These are phyloP conservation scores for Cryptococcus neoformans DNA, from an alignment of 1,284 basidiomycete genomes.

Conservation along the genomic window DNA sequence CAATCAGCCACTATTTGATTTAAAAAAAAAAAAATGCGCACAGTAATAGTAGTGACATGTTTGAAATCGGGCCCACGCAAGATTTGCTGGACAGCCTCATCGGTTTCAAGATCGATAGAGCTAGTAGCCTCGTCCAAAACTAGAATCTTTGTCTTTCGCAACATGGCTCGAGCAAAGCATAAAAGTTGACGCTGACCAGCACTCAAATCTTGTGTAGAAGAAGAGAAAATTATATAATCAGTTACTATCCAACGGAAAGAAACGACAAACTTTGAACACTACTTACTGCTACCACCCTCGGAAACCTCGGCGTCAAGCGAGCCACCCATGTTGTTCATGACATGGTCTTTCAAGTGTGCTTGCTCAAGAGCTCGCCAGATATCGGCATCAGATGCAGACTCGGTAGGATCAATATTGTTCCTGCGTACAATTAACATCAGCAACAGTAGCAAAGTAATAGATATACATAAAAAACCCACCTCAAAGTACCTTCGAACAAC, in stretches of 20 bases:
- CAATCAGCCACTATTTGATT: not conserved
- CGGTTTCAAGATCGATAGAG: conserved; percentile 81
- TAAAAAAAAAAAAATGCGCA: conserved; percentile 37
- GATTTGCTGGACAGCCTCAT: conserved; percentile 58
- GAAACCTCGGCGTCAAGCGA: conserved; percentile 71
- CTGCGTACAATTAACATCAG: conserved; percentile 6
- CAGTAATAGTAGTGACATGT: conserved; percentile 73
- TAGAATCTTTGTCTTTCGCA: conserved; percentile 78
- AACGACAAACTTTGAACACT: not conserved
- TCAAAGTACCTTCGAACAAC: conserved; percentile 79
- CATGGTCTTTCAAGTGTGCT: conserved; percentile 59
- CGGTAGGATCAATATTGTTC: conserved; percentile 44
- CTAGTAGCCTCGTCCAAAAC: conserved; percentile 73
- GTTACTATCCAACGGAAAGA: not conserved
- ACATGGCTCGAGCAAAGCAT: conserved; percentile 74
- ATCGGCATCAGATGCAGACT: conserved; percentile 64
- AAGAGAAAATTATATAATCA: not conserved
- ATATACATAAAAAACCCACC: conserved; percentile 57
- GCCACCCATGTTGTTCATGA: conserved; percentile 63
- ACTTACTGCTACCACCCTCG: conserved; percentile 65
- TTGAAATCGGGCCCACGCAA: conserved; percentile 49
- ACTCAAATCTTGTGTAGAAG: conserved; percentile 58
- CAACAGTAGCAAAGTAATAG: not conserved
- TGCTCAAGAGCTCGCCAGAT: conserved; percentile 81
- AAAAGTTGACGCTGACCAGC: conserved; percentile 81